Base-by-base conservation (phyloP, 768 basidiomycete genomes). In the Xerocomus brunneocitrinus region DNA sequence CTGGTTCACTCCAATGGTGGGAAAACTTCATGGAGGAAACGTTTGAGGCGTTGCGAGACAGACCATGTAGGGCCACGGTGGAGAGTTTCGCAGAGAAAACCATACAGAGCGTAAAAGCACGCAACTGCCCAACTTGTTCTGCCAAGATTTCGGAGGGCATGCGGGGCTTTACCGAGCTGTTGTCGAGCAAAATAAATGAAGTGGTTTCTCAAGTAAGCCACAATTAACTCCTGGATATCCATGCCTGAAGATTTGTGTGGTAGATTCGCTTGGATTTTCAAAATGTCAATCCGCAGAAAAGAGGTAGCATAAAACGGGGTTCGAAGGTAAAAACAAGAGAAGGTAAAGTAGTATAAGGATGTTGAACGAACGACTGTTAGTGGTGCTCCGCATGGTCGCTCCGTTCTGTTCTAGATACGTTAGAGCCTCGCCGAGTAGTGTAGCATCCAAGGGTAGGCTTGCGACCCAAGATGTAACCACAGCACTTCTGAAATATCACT, bases 1-100 rank as follows among this genome's bases (percentile, higher is more conserved):
- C 0, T 8, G 0, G n/a, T 3, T 49, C 56, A 6, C 57, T 58
- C 28, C 44, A 51, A 10, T 63, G 58, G 67, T 67, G 67, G 67
- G 50, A 54, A 4, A 40, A 57, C 3, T 65, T 59, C 24, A 61
- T 67, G 62, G 38, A 50, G 1, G 52, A 49, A 12, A 41, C 16
- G 0, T 58, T 58, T 13, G 2, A 12, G 16, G 53, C 13, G 0
- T 32, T 70, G 31, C 48, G 41, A 25, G 66, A 69, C 10, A 61
- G 39, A 19, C 59, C 63, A n/a, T 65, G 62, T 10, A 38, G 13
- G 4, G 52, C 44, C 13, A 57, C 50, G 3, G 54, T 63, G 22
- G 35, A 44, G 34, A 1, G 22, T 22, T 16, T 34, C 5, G 46
- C 31, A 25, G 43, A 47, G 2, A 46, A 46, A 13, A 51, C 58